Evolutionary conservation across 1,284 basidiomycete species (phyloP).

Genomic region (Hemileia vastatrix): DNA sequence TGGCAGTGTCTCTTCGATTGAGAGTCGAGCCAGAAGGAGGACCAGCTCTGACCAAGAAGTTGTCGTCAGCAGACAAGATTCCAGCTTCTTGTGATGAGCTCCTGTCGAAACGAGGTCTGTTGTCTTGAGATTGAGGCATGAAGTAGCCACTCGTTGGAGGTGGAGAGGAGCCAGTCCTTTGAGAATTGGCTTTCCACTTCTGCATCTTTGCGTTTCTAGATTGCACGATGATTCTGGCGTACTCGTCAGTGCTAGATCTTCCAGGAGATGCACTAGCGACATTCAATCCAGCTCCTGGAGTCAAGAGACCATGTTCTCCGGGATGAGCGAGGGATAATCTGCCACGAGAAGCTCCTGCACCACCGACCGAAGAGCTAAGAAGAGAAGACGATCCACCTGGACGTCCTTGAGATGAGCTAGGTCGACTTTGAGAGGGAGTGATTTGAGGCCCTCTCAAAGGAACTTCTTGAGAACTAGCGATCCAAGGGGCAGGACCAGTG

Average conservation of each 20-base stretch:
- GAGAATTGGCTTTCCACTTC: conserved; percentile 50
- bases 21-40: conserved; percentile 7
- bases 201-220: conserved; percentile 51
- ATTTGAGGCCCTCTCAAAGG: background rate
- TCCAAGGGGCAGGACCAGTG: conserved; percentile 34
- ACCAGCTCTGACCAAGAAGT: background rate
- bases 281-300: conserved; percentile 10
- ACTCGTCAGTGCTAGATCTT: conserved; percentile 48
- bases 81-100: background rate
- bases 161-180: background rate
- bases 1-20: conserved; percentile 29
- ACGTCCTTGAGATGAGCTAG: conserved; percentile 3
- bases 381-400: background rate
- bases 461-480: conserved; percentile 32
- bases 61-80: background rate
- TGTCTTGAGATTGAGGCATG: background rate
- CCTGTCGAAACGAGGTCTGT: background rate
- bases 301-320: conserved; percentile 24
- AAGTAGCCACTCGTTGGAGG: background rate
- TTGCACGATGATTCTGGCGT: conserved; percentile 51
- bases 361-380: conserved; percentile 6
- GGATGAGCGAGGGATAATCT: conserved; percentile 2
- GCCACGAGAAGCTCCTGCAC: too few species aligned
- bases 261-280: conserved; percentile 11
- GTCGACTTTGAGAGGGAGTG: conserved; percentile 4